Base-by-base conservation (phyloP, 2,329 filamentous ascomycete species). In the Proliferodiscus dingleyae region DNA sequence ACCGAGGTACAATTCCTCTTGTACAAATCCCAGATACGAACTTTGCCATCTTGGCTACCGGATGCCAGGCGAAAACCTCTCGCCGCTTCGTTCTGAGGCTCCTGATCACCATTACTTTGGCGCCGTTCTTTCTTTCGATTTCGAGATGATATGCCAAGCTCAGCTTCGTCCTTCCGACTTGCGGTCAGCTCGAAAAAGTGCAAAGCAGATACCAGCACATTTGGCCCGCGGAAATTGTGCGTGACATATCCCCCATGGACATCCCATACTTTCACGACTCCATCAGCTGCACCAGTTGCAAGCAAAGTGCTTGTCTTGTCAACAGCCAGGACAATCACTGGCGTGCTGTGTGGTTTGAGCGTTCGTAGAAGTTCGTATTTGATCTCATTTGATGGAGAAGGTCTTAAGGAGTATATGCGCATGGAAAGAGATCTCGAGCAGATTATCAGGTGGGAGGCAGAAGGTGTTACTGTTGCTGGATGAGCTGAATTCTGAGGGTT, bases 341-440 rank as follows among this genome's bases (percentile, higher is more conserved):
- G 93, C 2, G 91, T 90, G 0, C 81, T 78, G 63, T 97, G 93
- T 6, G 93, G 89, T 65, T 95, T 96, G 24, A 96, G 68, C 3
- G 88, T 90, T 58, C 89, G 81, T 13, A 87, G 65, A 13, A 94
- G 79, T 40, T 83, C 80, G 16, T 82, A 68, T 43, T 83, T 78
- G 50, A 90, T 74, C 4, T 72, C 67, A 37, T 78, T 73, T 16
- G 77, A 65, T 43, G 71, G 71, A 16, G 79, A 78, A 21, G 74
- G 71, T 41, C 76, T 75, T 21, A 98, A 73, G 15, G 84, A 70
- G 68, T 88, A 97, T 55, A 97, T 89, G 62, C 87, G 85, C 89
- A 97, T 94, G 5, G 89, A 90, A 44, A 96, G 75, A n/a, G 91
- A 97, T 56, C 91, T 83, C 15, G 93, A 98, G 71, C 90, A 97